Evolutionary conservation across 2,329 filamentous ascomycete species (phyloP), one percentile per base, ranked within the genome.

Genomic region (Colletotrichum spinosum): DNA sequence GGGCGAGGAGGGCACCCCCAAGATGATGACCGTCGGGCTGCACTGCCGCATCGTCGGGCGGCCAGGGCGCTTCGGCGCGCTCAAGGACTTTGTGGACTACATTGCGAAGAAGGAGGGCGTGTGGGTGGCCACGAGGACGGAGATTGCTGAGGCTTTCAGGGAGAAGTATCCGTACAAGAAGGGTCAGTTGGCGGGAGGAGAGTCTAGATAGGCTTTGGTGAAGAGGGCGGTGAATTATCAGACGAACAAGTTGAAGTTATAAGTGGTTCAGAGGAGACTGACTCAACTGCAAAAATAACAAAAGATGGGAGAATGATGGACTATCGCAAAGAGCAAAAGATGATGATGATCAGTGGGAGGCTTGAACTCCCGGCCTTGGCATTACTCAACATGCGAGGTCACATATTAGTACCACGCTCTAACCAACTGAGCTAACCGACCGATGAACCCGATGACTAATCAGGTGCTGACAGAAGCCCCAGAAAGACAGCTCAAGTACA

Each of bases 21-120:
- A 84, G 74, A 87, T 87, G 84, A 87, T 87, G 84, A 86, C 84
- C 0, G 79, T 87, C 33, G 83, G 81, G 2, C 70, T 86, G 34
- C 84, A 86, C 70, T 85, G 82, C 67, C 78, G 84, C 7, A 83
- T 84, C 58, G 80, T 83, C 41, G 85, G 84, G 1, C 79, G 83
- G 39, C 84, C 84, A 0, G 85, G 83, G 4, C 76, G 85, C 1
- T 83, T 83, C 65, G 78, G 76, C 50, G 85, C 84, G 2, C 69
- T 88, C 46, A 77, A 80, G 70, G 79, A 84, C 58, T 85, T 86
- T 70, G 80, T 86, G 2, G 80, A 86, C 63, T 85, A 87, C 60
- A 84, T 86, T 49, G 72, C 72, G 2, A 69, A 77, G 54, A 86
- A 87, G 70, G 81, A 85, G 51, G 80, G 78, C 1, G 84, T 86